Evolutionary conservation across 139 green algal genomes (phyloP).

Genomic region (Coelastrella sp.): DNA sequence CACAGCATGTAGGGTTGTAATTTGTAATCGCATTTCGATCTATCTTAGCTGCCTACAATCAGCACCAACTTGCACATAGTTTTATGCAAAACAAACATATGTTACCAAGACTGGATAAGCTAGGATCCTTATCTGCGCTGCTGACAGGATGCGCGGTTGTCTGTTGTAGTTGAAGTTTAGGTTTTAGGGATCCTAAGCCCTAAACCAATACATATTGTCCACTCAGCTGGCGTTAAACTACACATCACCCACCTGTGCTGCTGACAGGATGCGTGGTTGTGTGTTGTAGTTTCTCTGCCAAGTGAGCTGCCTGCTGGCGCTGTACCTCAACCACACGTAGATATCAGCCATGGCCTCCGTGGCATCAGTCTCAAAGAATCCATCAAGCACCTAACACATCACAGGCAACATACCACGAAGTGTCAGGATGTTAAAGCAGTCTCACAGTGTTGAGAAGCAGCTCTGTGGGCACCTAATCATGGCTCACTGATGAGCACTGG

Average conservation of each 20-base stretch:
- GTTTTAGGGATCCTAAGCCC: too few species aligned
- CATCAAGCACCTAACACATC: constrained; percentile 39
- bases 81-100: too few species aligned
- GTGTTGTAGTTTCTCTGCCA: constrained; percentile 99
- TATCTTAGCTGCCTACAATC: too few species aligned
- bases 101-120: too few species aligned
- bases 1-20: constrained; percentile 95
- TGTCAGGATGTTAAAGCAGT: too few species aligned
- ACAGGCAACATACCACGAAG: too few species aligned
- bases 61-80: too few species aligned
- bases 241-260: constrained; percentile 57
- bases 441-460: too few species aligned
- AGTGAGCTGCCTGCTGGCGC: constrained; percentile 92
- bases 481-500: too few species aligned
- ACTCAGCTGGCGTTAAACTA: too few species aligned
- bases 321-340: constrained; percentile 97
- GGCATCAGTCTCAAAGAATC: constrained; percentile 70
- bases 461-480: too few species aligned
- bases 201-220: too few species aligned
- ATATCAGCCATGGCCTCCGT: constrained; percentile 79
- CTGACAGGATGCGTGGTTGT: constrained; percentile 92
- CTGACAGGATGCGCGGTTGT: constrained; percentile 91
- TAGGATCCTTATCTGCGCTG: constrained; percentile 54
- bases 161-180: constrained; percentile 96
- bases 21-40: constrained; percentile 93